Evolutionary conservation across 2,329 filamentous ascomycete genomes (phyloP), one percentile per base, ranked within the genome.

Genomic region (Ceratocystis lukuohia): DNA sequence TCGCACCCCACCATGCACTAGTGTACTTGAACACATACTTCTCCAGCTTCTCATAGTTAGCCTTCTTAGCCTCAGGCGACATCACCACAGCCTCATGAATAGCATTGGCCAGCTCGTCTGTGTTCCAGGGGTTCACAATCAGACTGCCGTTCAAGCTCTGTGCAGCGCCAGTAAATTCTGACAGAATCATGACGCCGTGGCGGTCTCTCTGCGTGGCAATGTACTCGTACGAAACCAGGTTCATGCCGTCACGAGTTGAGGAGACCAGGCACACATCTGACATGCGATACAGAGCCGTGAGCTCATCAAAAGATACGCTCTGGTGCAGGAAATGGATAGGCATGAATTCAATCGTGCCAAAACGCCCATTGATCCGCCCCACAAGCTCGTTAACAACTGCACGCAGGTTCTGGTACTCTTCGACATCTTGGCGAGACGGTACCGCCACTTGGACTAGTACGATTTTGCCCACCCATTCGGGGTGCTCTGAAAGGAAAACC

Each of bases 301-400:
- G 84, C 77, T 97, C 94, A 71, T 96, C 91, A 71, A 97, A 96
- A 62, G 86, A 86, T 73, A 97, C 91, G 3, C 90, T 96, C 78
- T 96, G 95, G 79, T 97, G 94, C 72, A 97, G 86, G 79, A 96
- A 97, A 77, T 97, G 94, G 71, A 99, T 97, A 0, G 94, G 94
- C 88, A 96, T 96, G 78, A 96, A 97, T 76, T 97, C 93, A 72
- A 97, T 88, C 41, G 92, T 96, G 74, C 93, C 92, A 73, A 96
- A 97, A 74, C 89, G 91, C 73, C 94, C 94, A 74, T 99, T 99
- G 78, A 99, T 97, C 69, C 93, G 85, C 46, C 94, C 94, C 15
- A 97, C 93, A 10, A 97, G 83, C 78, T 99, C 94, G 75, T 97
- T 99, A 73, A 96, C 92, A 3, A 96, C 91, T 22, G 92, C 91